Percentiles rank a stretch among this genome's conserved stretches.
These are phyloP conservation scores for Beauveria brongniartii DNA, from an alignment of 2,329 filamentous ascomycete species.

Conservation along the genomic window DNA sequence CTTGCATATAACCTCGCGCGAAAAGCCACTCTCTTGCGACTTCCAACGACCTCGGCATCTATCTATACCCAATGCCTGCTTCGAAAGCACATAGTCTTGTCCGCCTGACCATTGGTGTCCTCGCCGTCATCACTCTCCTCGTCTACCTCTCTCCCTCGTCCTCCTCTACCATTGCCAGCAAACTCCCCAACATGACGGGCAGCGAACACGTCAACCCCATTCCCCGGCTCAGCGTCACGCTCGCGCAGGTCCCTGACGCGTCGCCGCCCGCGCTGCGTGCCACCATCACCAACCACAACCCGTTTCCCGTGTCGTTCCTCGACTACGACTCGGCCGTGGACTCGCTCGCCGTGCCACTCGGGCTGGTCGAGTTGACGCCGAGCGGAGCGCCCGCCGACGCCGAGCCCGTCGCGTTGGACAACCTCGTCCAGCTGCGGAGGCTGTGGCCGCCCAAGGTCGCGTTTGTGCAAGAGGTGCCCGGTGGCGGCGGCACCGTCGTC, in stretches of 20 bases:
- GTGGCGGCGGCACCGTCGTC: slow-evolving; percentile 22
- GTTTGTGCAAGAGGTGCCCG: slow-evolving; percentile 25
- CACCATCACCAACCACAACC: slow-evolving; percentile 29
- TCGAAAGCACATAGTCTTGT: neutral
- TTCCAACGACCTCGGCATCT: too few relatives aligned
- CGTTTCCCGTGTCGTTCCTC: slow-evolving; percentile 28
- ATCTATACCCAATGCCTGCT: neutral
- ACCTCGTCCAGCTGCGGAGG: slow-evolving; percentile 22
- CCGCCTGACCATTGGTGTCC: neutral
- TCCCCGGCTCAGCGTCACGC: slow-evolving; percentile 23
- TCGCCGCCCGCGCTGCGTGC: slow-evolving; percentile 27
- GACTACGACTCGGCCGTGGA: slow-evolving; percentile 33
- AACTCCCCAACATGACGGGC: neutral
- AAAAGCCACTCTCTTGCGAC: neutral
- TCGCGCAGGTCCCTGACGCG: slow-evolving; percentile 22
- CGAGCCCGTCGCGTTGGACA: slow-evolving; percentile 21
- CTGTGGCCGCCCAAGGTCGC: slow-evolving; percentile 28
- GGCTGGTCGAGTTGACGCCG: slow-evolving; percentile 26
- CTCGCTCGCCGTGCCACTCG: slow-evolving; percentile 25
- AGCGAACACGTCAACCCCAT: slow-evolving; percentile 7
- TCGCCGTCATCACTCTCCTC: neutral
- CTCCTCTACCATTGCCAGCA: neutral
- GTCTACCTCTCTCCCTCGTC: neutral
- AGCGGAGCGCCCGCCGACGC: slow-evolving; percentile 18
- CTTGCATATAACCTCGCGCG: neutral